phyloP scores from a whole-genome alignment of 805 yeast species.

The Candida maltosa region DNA sequence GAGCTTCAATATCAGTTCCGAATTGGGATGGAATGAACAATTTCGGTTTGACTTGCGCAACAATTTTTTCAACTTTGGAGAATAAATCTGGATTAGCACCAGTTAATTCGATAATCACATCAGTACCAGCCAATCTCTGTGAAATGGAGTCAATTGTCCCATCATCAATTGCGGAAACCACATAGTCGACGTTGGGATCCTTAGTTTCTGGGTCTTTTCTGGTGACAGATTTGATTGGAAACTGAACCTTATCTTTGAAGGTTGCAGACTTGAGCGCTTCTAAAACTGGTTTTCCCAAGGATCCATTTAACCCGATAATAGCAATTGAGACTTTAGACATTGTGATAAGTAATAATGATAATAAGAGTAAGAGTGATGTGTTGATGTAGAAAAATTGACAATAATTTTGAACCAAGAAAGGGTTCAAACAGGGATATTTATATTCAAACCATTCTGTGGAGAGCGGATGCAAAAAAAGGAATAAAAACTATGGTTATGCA shows the following conservation, averaged over 20 bases:
- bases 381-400: no score
- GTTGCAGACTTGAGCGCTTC: slow-evolving; percentile 41
- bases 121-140: slow-evolving; percentile 20
- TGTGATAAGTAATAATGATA: neutral
- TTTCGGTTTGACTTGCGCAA: slow-evolving; percentile 39
- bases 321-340: slow-evolving; percentile 37
- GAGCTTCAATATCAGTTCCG: slow-evolving; percentile 46
- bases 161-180: slow-evolving; percentile 21
- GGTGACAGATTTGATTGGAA: slow-evolving; percentile 53
- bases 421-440: no score
- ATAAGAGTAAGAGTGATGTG: no score
- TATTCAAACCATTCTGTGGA: no score
- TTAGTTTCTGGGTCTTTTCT: slow-evolving; percentile 35
- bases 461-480: no score
- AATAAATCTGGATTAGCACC: slow-evolving; percentile 28
- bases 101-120: slow-evolving; percentile 43
- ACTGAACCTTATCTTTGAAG: slow-evolving; percentile 37
- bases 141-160: slow-evolving; percentile 2
- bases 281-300: slow-evolving; percentile 46
- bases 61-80: slow-evolving; percentile 34
- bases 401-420: no score
- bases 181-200: slow-evolving; percentile 38
- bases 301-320: slow-evolving; percentile 51
- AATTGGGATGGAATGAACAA: slow-evolving; percentile 60
- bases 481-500: no score